Percentiles rank a stretch among this genome's conserved stretches.
These are phyloP conservation scores for Malassezia sp. DNA, from an alignment of 1,284 basidiomycete species.

Conservation along the genomic window DNA sequence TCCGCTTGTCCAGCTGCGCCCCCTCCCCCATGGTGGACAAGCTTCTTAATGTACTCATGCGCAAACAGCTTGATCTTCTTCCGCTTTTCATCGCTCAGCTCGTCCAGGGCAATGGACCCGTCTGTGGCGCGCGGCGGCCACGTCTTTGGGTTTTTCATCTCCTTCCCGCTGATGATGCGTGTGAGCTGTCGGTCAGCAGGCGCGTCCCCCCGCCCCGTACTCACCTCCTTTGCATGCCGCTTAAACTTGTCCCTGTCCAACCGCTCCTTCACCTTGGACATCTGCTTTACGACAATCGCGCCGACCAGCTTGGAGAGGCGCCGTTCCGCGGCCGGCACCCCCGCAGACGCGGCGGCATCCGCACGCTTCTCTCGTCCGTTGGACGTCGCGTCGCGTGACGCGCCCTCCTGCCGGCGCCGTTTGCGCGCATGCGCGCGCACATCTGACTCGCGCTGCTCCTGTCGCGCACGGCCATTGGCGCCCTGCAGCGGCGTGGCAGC, in stretches of 20 bases:
- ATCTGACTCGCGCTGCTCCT: background rate
- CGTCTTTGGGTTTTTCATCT: conserved; percentile 58
- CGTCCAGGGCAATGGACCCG: conserved; percentile 12
- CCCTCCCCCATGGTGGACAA: no score
- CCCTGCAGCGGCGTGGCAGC: conserved; percentile 20
- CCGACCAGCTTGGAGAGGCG: conserved; percentile 69
- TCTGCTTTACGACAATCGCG: conserved; percentile 73
- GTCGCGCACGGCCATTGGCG: conserved; percentile 17
- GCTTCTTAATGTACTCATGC: conserved; percentile 58
- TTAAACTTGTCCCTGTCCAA: conserved; percentile 83
- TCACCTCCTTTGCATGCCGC: conserved; percentile 83
- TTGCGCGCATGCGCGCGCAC: background rate
- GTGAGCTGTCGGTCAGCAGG: conserved; percentile 54
- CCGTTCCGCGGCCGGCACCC: conserved; percentile 25
- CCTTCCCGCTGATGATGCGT: conserved; percentile 71
- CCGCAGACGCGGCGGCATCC: conserved; percentile 3
- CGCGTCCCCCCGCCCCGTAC: conserved; percentile 39
- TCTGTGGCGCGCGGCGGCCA: conserved; percentile 50
- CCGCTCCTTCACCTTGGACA: conserved; percentile 74
- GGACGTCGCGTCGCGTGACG: conserved; percentile 8
- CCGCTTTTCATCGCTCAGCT: conserved; percentile 69
- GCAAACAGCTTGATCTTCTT: conserved; percentile 84
- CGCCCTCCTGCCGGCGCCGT: conserved; percentile 19
- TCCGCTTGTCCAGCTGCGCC: no score
- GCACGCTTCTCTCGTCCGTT: background rate